Percentiles rank a stretch among this genome's conserved stretches.
Evolutionary conservation across 2,329 filamentous ascomycete species (phyloP).

Genomic region (Exophiala sp.): DNA sequence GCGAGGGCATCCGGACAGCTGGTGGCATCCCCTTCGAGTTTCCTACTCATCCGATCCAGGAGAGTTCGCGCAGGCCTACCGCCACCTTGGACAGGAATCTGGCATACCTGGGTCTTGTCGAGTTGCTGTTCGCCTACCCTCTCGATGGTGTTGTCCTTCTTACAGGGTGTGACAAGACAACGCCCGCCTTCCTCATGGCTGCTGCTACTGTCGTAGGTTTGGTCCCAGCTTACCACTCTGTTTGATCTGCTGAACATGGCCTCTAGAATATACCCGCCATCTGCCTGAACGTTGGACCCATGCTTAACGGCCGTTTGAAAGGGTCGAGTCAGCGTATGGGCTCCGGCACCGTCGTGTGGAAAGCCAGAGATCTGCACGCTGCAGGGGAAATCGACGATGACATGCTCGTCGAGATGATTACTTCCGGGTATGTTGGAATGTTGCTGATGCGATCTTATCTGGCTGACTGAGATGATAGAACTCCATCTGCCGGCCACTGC

Average conservation of each 20-base stretch:
- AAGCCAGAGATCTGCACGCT: slow-evolving; percentile 45
- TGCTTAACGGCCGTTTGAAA: slow-evolving; percentile 47
- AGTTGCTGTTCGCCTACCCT: slow-evolving; percentile 45
- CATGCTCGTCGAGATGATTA: slow-evolving; percentile 44
- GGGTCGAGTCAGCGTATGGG: slow-evolving; percentile 37
- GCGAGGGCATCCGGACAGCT: slow-evolving; percentile 46
- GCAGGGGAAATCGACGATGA: slow-evolving; percentile 44
- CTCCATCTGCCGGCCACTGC: slow-evolving; percentile 46
- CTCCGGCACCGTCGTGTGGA: slow-evolving; percentile 46
- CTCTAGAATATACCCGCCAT: slow-evolving; percentile 47
- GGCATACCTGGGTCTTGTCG: slow-evolving; percentile 45
- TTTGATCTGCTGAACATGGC: slow-evolving; percentile 3
- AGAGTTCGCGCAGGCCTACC: slow-evolving; percentile 44
- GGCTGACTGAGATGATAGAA: slow-evolving; percentile 29
- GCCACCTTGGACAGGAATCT: slow-evolving; percentile 48
- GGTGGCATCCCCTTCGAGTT: slow-evolving; percentile 50
- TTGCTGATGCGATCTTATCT: not conserved
- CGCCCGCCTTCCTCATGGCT: slow-evolving; percentile 48
- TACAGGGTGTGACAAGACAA: slow-evolving; percentile 51
- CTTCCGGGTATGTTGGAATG: slow-evolving; percentile 33
- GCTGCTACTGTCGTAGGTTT: slow-evolving; percentile 44
- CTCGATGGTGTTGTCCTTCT: slow-evolving; percentile 48
- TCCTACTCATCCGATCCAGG: slow-evolving; percentile 49
- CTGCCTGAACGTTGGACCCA: slow-evolving; percentile 49
- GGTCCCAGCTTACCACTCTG: not conserved